Percentiles rank a stretch among this genome's conserved stretches.
These are phyloP conservation scores for Cystofilobasidium macerans DNA, from an alignment of 768 basidiomycete species.

Conservation along the genomic window DNA sequence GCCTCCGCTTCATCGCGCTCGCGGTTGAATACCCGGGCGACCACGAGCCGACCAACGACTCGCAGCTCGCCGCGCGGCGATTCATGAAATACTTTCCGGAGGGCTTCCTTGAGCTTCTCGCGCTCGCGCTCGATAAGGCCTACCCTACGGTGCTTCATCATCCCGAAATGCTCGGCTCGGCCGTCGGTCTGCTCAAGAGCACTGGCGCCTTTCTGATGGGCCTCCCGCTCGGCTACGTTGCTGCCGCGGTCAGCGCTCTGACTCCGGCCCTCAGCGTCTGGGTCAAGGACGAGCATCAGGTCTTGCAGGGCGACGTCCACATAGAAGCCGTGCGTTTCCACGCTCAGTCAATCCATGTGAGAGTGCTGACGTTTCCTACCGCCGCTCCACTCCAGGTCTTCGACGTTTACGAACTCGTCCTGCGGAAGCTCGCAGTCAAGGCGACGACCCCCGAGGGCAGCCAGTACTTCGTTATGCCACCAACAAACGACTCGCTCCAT, in stretches of 20 bases:
- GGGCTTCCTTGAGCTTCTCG: constrained; percentile 15
- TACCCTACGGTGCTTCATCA: constrained; percentile 1
- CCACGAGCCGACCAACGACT: constrained; percentile 19
- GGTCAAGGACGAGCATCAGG: constrained; percentile 14
- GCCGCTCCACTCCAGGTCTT: neutral
- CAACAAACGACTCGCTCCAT: neutral
- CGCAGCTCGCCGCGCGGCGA: constrained; percentile 13
- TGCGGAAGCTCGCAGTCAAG: constrained; percentile 2
- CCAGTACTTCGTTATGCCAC: constrained; percentile 14
- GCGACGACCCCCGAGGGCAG: constrained; percentile 7
- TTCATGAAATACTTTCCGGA: constrained; percentile 22
- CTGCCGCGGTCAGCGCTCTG: constrained; percentile 4
- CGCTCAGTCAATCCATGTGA: neutral
- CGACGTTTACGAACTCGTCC: constrained; percentile 16
- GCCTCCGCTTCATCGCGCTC: constrained; percentile 10
- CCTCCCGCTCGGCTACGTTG: constrained; percentile 18
- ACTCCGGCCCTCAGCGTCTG: constrained; percentile 1
- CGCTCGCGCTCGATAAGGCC: constrained; percentile 9
- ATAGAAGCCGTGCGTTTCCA: neutral
- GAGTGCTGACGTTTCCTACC: neutral
- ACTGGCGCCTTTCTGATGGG: constrained; percentile 10
- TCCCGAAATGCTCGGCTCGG: constrained; percentile 6
- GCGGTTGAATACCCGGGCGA: constrained; percentile 10
- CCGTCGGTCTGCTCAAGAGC: constrained; percentile 5
- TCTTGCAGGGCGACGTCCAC: neutral